Evolutionary conservation across 2,329 filamentous ascomycete species (phyloP).

Genomic region (Colletotrichum euphorbiae): DNA sequence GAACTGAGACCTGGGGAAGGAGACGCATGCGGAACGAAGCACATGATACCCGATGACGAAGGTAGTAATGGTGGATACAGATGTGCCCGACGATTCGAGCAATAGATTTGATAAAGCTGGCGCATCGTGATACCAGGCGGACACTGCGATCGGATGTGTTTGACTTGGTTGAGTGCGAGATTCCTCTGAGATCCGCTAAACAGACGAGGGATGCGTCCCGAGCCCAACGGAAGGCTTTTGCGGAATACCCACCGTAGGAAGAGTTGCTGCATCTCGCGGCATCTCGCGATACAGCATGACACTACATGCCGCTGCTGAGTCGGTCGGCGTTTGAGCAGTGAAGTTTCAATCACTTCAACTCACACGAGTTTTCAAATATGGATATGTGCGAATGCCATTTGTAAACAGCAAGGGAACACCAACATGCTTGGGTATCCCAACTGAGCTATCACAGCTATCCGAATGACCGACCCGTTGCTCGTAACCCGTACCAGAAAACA

Average conservation of each 20-base stretch:
- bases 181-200: no score
- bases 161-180: no score
- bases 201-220: no score
- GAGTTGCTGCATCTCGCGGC: no score
- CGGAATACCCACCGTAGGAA: no score
- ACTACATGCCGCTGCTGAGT: no score
- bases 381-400: constrained; percentile 38
- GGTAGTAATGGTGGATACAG: background rate
- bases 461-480: constrained; percentile 39
- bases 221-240: no score
- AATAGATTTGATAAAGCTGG: background rate
- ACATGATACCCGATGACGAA: constrained; percentile 31
- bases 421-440: constrained; percentile 34
- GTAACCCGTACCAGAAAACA: constrained; percentile 36
- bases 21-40: constrained; percentile 11
- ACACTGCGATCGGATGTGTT: no score
- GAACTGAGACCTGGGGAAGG: background rate
- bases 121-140: no score
- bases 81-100: background rate
- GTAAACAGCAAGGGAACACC: constrained; percentile 37
- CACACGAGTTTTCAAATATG: background rate
- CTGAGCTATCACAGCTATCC: constrained; percentile 38
- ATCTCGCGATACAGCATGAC: no score
- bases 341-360: background rate
- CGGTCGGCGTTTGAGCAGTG: no score